A percentile compares a stretch with the other conserved stretches of the same genome.
Conservation (phyloP, 164 flowering plant species). For the grape (Vitis vinifera) region DNA sequence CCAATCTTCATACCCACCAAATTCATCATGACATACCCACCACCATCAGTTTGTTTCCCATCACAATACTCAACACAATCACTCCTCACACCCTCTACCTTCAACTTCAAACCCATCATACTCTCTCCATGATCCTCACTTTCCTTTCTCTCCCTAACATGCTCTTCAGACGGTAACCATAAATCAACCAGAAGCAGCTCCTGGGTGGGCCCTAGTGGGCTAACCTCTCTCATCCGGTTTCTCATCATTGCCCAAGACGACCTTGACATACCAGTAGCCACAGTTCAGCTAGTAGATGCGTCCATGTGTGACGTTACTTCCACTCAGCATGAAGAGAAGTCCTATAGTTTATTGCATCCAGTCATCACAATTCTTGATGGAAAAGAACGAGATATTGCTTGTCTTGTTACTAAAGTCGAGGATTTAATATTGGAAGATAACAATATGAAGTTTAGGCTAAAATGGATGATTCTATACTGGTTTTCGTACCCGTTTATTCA, state of each 20-base stretch:
- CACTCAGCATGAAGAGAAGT: too few relatives aligned
- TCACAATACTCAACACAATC: not conserved
- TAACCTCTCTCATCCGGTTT: conserved; percentile 59
- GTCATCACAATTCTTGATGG: too few relatives aligned
- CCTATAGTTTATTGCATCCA: too few relatives aligned
- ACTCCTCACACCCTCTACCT: not conserved
- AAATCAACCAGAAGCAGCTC: conserved; percentile 28
- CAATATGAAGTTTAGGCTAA: conserved; percentile 53
- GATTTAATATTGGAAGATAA: too few relatives aligned
- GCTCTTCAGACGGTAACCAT: conserved; percentile 12
- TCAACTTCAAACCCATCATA: not conserved
- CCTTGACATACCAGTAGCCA: conserved; percentile 82
- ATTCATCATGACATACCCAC: too few relatives aligned
- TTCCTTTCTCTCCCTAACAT: conserved; percentile 14
- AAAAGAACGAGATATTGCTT: too few relatives aligned
- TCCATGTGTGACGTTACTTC: conserved; percentile 16
- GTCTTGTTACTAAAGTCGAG: too few relatives aligned
- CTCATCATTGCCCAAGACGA: conserved; percentile 40
- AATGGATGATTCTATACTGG: conserved; percentile 72
- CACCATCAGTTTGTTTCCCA: too few relatives aligned
- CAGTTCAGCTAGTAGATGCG: conserved; percentile 82
- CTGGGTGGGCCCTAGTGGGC: conserved; percentile 95
- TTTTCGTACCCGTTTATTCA: too few relatives aligned
- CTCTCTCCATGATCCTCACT: not conserved
- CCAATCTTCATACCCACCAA: too few relatives aligned